Conservation (phyloP, 257 asterid genomes). For the Rhazya stricta region DNA sequence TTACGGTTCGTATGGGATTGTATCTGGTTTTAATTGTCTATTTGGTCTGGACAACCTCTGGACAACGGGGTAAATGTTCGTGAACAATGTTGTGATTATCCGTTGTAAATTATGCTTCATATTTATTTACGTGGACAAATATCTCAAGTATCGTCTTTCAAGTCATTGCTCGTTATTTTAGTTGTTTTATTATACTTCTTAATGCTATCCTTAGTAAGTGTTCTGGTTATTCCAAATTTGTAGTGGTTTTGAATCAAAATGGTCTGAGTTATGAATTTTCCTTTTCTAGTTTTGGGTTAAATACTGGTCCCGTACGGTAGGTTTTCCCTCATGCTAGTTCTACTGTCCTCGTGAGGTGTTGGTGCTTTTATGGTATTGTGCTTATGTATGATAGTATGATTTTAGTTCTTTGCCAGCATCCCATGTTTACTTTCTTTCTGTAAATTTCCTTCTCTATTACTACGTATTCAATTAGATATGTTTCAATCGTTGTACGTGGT, state of each 20-base stretch:
- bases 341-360: no score
- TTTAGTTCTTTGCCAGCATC: not conserved
- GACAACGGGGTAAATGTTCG: slow-evolving; percentile 14
- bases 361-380: not conserved
- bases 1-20: slow-evolving; percentile 18
- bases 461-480: not conserved
- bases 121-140: slow-evolving; percentile 8
- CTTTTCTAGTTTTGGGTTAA: not conserved
- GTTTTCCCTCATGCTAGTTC: not conserved
- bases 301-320: not conserved
- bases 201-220: not conserved
- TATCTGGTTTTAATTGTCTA: slow-evolving; percentile 10
- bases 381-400: not conserved
- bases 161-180: not conserved
- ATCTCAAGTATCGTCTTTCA: not conserved
- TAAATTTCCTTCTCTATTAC: not conserved
- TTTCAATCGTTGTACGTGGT: no score
- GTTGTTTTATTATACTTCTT: not conserved
- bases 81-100: slow-evolving; percentile 12
- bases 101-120: slow-evolving; percentile 15
- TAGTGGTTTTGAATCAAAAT: not conserved
- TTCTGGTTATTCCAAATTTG: not conserved
- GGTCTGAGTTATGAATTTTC: not conserved
- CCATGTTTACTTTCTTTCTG: not conserved
- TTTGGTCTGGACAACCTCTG: slow-evolving; percentile 12